A percentile compares a stretch with the other conserved stretches of the same genome.
Evolutionary conservation across 495 filamentous ascomycete species (phyloP).

Genomic region (Lasiosphaeriaceae sp.): DNA sequence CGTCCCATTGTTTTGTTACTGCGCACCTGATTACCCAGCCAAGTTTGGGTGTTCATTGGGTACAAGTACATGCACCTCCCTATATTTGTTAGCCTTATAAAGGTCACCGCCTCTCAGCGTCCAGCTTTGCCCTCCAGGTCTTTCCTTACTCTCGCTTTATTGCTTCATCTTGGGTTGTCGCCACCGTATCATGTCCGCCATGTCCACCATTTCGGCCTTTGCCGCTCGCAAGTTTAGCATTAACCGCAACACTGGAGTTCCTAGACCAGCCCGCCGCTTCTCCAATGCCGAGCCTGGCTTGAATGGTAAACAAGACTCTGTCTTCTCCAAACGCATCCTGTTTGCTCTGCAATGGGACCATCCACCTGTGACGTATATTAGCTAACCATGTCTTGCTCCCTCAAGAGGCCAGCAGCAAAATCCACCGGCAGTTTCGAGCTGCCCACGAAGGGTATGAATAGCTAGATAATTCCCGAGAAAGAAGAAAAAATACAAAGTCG

Average conservation of each 20-base stretch:
- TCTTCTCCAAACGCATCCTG: not conserved
- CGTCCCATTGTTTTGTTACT: too few relatives aligned
- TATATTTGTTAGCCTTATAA: too few relatives aligned
- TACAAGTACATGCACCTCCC: too few relatives aligned
- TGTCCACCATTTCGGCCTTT: constrained; percentile 41
- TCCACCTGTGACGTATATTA: not conserved
- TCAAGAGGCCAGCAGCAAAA: constrained; percentile 69
- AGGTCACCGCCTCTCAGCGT: too few relatives aligned
- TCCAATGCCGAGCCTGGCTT: constrained; percentile 47
- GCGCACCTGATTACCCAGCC: too few relatives aligned
- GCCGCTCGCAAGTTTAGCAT: constrained; percentile 53
- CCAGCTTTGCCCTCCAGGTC: too few relatives aligned
- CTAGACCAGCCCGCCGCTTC: constrained; percentile 45
- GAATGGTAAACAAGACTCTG: constrained; percentile 34
- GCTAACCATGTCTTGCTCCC: constrained; percentile 18
- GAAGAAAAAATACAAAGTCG: not conserved
- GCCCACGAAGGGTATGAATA: constrained; percentile 66
- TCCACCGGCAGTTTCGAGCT: constrained; percentile 79
- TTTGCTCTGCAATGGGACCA: too few relatives aligned
- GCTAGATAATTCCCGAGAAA: not conserved
- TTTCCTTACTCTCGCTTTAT: too few relatives aligned
- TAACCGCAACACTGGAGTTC: constrained; percentile 53
- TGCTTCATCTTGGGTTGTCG: not conserved
- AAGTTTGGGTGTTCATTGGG: too few relatives aligned
- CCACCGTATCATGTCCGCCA: not conserved